phyloP scores from a whole-genome alignment of 192 early-diverging fungal species.

The Geosiphon pyriformis region DNA sequence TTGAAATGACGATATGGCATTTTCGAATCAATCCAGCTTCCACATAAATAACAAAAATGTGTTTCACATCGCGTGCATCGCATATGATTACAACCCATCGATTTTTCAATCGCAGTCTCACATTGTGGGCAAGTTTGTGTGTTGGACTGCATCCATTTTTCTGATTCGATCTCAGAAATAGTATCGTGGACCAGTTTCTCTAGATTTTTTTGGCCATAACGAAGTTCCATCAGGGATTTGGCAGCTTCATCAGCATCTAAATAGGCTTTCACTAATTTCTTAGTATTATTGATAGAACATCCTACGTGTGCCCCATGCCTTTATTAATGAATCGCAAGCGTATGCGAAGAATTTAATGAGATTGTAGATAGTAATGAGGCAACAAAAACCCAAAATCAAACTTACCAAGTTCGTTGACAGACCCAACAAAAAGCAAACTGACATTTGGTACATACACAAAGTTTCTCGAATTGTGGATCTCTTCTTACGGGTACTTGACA shows the following conservation, averaged over 20 bases:
- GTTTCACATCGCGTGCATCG: slow-evolving; percentile 27
- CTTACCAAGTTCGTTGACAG: slow-evolving; percentile 24
- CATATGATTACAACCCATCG: slow-evolving; percentile 37
- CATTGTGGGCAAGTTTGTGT: slow-evolving; percentile 29
- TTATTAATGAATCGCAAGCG: background rate
- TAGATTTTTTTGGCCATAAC: slow-evolving; percentile 30
- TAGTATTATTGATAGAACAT: slow-evolving; percentile 24
- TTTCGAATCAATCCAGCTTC: slow-evolving; percentile 5
- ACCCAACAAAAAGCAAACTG: slow-evolving; percentile 30
- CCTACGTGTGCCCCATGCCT: slow-evolving; percentile 24
- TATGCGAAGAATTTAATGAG: no score
- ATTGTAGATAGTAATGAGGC: background rate
- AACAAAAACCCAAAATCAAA: background rate
- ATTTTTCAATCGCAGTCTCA: slow-evolving; percentile 25
- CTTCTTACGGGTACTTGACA: slow-evolving; percentile 29
- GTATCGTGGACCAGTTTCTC: slow-evolving; percentile 24
- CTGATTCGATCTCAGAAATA: slow-evolving; percentile 18
- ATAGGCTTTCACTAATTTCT: slow-evolving; percentile 24
- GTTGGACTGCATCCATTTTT: slow-evolving; percentile 29
- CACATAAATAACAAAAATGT: slow-evolving; percentile 37
- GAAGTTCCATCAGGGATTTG: slow-evolving; percentile 22
- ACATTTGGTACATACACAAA: slow-evolving; percentile 26
- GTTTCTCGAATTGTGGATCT: slow-evolving; percentile 23
- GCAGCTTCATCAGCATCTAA: slow-evolving; percentile 17
- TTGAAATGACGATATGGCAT: slow-evolving; percentile 27